Percentiles rank a stretch among this genome's conserved stretches.
These are phyloP conservation scores for Zopfochytrium polystomum DNA, from an alignment of 371 early-diverging fungal genomes.

Conservation along the genomic window DNA sequence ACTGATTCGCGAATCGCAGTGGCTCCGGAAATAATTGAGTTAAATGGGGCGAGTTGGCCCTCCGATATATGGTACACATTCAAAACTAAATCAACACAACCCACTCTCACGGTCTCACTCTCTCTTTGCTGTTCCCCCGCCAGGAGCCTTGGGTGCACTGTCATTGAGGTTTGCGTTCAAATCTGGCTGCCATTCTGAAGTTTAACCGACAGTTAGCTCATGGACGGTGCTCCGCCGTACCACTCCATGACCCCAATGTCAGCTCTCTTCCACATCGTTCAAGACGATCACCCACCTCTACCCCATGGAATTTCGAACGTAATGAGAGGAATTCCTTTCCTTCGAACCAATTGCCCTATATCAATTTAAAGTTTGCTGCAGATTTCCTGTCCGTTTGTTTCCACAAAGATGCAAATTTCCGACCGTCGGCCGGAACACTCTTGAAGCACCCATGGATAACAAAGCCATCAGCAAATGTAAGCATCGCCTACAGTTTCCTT, in stretches of 20 bases:
- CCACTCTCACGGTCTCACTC: conserved; percentile 12
- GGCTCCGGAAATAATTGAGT: conserved; percentile 94
- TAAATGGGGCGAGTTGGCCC: conserved; percentile 69
- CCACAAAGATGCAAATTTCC: conserved; percentile 39
- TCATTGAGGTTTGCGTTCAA: conserved; percentile 47
- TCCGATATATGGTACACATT: conserved; percentile 72
- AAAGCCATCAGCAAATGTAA: no score
- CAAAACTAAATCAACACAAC: conserved; percentile 27
- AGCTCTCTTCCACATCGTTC: conserved; percentile 63
- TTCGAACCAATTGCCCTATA: not conserved
- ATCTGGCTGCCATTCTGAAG: not conserved
- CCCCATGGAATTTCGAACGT: conserved; percentile 53
- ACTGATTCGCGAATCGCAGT: conserved; percentile 47
- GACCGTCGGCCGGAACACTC: conserved; percentile 38
- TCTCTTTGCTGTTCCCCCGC: not conserved
- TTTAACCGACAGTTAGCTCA: conserved; percentile 25
- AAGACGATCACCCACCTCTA: conserved; percentile 64
- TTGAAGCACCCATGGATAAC: conserved; percentile 44
- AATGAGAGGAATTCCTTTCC: not conserved
- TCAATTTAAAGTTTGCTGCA: conserved; percentile 19
- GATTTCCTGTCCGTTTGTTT: conserved; percentile 47
- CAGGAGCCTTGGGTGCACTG: conserved; percentile 66
- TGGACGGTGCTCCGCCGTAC: conserved; percentile 63
- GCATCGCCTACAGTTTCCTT: no score
- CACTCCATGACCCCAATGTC: conserved; percentile 56